phyloP scores from a whole-genome alignment of 345 rosid species.

The Theobroma cacao region DNA sequence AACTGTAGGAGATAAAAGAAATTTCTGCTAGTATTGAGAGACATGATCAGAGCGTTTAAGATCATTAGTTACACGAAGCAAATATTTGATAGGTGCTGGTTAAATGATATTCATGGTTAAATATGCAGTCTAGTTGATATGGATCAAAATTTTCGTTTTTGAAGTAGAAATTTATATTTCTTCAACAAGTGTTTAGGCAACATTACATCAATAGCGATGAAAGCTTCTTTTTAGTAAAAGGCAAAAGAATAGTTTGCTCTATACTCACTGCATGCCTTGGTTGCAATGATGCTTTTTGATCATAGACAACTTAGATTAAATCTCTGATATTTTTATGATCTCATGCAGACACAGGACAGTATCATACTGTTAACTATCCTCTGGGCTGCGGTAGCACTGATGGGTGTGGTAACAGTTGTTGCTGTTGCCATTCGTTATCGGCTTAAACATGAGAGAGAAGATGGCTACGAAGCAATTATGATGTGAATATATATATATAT shows the following conservation, averaged over 20 bases:
- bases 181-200: not conserved
- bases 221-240: too few relatives aligned
- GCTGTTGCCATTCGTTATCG: conserved; percentile 26
- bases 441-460: conserved; percentile 30
- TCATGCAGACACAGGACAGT: conserved; percentile 20
- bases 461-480: conserved; percentile 45
- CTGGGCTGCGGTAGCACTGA: conserved; percentile 27
- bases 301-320: not conserved
- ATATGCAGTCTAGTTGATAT: not conserved
- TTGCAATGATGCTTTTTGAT: not conserved
- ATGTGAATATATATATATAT: conserved; percentile 22
- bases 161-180: not conserved
- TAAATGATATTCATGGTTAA: not conserved
- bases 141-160: not conserved
- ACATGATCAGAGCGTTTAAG: not conserved
- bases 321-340: not conserved
- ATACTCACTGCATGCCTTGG: not conserved
- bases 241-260: too few relatives aligned
- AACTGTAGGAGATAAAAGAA: not conserved
- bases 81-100: not conserved
- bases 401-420: conserved; percentile 20
- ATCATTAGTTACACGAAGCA: not conserved
- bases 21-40: not conserved
- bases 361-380: conserved; percentile 9
- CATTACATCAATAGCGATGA: too few relatives aligned